A percentile compares a stretch with the other conserved stretches of the same genome.
These are phyloP conservation scores for Plantago elongata DNA, from an alignment of 257 asterid genomes.

Conservation along the genomic window DNA sequence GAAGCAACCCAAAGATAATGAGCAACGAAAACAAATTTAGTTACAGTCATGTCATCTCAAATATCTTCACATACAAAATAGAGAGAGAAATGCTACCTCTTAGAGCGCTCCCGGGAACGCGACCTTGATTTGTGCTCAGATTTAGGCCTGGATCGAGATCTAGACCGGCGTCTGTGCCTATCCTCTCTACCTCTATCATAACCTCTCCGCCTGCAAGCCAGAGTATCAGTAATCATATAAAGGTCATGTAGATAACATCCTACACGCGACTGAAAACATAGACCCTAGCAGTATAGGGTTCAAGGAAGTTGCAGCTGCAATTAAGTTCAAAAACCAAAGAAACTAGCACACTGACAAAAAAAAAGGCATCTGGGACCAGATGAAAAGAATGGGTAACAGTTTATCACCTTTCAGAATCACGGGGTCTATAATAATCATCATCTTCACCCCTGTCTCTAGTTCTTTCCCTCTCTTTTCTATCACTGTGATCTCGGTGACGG, in stretches of 20 bases:
- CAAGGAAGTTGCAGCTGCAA: neutral
- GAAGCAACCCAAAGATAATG: neutral
- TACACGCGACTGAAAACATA: neutral
- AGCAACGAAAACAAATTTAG: neutral
- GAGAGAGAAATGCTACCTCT: constrained; percentile 46
- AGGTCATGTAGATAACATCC: neutral
- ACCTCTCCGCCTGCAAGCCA: constrained; percentile 58
- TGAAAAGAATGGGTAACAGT: constrained; percentile 1
- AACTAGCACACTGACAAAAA: neutral
- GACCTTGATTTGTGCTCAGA: constrained; percentile 74
- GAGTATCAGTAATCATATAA: constrained; percentile 10
- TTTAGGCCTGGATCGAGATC: constrained; percentile 64
- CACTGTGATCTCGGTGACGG: constrained; percentile 66
- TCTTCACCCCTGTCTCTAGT: constrained; percentile 68
- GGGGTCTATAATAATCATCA: constrained; percentile 52
- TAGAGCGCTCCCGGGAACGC: constrained; percentile 79
- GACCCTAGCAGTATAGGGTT: neutral
- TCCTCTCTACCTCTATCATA: constrained; percentile 69
- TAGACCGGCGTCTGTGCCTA: constrained; percentile 54
- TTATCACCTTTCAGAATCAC: constrained; percentile 69
- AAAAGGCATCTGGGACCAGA: neutral
- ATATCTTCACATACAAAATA: constrained; percentile 1
- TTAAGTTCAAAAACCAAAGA: neutral
- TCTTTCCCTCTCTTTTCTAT: constrained; percentile 71
- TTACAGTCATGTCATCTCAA: neutral